Percentiles rank a stretch among this genome's conserved stretches.
Evolutionary conservation across 2,329 filamentous ascomycete species (phyloP).

Genomic region (Diaporthe nobilis): DNA sequence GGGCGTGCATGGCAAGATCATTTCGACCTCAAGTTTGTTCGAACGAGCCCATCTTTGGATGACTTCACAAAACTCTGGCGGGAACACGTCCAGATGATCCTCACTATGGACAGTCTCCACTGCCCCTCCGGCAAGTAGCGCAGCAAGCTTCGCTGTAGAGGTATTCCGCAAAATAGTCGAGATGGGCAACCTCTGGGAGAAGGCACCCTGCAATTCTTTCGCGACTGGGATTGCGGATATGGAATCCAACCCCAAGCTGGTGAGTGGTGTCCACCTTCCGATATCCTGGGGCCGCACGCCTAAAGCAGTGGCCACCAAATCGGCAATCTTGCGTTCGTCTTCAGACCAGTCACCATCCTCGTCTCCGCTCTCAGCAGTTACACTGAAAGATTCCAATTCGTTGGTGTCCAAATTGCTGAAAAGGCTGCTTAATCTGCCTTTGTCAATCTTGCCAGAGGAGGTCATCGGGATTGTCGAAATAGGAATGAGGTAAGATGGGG

Average conservation of each 20-base stretch:
- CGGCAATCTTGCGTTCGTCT: conserved; percentile 69
- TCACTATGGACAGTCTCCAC: not conserved
- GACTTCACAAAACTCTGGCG: conserved; percentile 45
- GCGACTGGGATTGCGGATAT: conserved; percentile 83
- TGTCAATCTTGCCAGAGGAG: conserved; percentile 81
- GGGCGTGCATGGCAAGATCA: conserved; percentile 84
- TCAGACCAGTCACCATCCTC: conserved; percentile 63
- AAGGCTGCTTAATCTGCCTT: conserved; percentile 61
- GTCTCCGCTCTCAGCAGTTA: conserved; percentile 47
- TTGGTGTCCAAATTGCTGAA: conserved; percentile 63
- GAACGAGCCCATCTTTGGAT: conserved; percentile 52
- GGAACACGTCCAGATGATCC: conserved; percentile 46
- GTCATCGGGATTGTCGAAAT: conserved; percentile 80
- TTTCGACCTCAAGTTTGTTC: conserved; percentile 58
- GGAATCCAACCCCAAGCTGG: conserved; percentile 85
- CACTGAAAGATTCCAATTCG: conserved; percentile 53
- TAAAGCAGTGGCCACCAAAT: conserved; percentile 66
- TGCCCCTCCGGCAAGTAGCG: conserved; percentile 44
- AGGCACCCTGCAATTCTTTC: conserved; percentile 63
- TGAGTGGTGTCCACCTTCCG: conserved; percentile 78
- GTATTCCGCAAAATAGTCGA: conserved; percentile 79
- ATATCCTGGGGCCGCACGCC: conserved; percentile 62
- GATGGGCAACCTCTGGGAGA: conserved; percentile 70
- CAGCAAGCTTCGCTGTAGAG: conserved; percentile 73
- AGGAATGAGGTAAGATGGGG: conserved; percentile 81